These are phyloP conservation scores for Ceratobasidium sp. DNA, from an alignment of 1,284 basidiomycete genomes.

Conservation along the genomic window DNA sequence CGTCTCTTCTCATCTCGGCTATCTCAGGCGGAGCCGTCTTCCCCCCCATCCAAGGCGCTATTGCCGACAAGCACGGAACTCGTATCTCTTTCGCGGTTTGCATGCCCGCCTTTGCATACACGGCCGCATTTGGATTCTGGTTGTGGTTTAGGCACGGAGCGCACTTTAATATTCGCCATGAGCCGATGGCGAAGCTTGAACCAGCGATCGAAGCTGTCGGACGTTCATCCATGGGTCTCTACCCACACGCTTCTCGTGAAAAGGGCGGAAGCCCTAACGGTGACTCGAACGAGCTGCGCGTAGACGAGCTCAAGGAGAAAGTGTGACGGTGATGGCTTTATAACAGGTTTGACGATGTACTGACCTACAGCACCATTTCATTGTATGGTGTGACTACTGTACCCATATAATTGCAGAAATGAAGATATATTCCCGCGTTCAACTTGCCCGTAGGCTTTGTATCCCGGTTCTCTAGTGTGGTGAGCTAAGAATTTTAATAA, in stretches of 20 bases:
- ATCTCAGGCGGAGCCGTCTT: constrained; percentile 62
- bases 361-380: background rate
- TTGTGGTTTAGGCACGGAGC: constrained; percentile 53
- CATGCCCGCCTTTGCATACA: constrained; percentile 59
- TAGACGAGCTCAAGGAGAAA: constrained; percentile 41
- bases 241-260: background rate
- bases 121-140: constrained; percentile 55
- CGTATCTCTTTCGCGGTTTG: constrained; percentile 57
- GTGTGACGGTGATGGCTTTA: constrained; percentile 17
- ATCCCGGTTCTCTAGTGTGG: too few relatives aligned
- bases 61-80: constrained; percentile 52
- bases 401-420: background rate
- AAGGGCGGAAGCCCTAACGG: background rate
- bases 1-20: constrained; percentile 59
- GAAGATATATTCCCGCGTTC: background rate
- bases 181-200: constrained; percentile 26
- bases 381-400: background rate
- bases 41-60: constrained; percentile 58
- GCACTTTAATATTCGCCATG: constrained; percentile 32
- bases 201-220: constrained; percentile 27
- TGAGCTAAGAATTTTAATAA: too few relatives aligned
- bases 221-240: background rate
- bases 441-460: too few relatives aligned
- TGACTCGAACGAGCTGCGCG: constrained; percentile 1
- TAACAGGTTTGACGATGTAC: background rate